A percentile compares a stretch with the other conserved stretches of the same genome.
Conservation (phyloP, 805 yeast species). For the Starmerella lactis-condensi region DNA sequence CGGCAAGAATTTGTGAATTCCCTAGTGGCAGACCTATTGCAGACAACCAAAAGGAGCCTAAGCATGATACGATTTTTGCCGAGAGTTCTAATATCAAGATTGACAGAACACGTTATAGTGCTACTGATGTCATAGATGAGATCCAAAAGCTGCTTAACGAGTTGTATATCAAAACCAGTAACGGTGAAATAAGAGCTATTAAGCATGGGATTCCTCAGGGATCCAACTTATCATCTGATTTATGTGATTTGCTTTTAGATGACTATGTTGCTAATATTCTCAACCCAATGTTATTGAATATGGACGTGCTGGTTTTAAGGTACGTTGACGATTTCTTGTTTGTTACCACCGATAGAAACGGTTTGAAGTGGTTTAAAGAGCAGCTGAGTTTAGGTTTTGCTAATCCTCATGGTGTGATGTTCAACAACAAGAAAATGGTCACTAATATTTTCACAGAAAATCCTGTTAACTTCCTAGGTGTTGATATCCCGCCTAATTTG, state of each 20-base stretch:
- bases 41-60: too few species aligned
- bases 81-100: too few species aligned
- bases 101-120: too few species aligned
- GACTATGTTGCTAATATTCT: conserved; percentile 29
- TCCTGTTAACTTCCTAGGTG: neutral
- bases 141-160: conserved; percentile 36
- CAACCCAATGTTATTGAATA: conserved; percentile 18
- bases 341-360: conserved; percentile 30
- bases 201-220: conserved; percentile 72
- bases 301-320: conserved; percentile 32
- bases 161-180: conserved; percentile 26
- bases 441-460: conserved; percentile 1
- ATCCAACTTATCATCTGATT: conserved; percentile 48
- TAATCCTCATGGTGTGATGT: conserved; percentile 4
- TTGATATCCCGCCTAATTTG: too few species aligned
- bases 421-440: conserved; percentile 3
- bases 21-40: too few species aligned
- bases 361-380: too few species aligned
- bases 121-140: conserved; percentile 17
- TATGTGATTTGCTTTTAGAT: conserved; percentile 61
- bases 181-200: conserved; percentile 27
- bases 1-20: too few species aligned
- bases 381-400: neutral
- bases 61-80: too few species aligned
- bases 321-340: conserved; percentile 74